phyloP scores from a whole-genome alignment of 805 yeast species.

The Pichia nakasei region DNA sequence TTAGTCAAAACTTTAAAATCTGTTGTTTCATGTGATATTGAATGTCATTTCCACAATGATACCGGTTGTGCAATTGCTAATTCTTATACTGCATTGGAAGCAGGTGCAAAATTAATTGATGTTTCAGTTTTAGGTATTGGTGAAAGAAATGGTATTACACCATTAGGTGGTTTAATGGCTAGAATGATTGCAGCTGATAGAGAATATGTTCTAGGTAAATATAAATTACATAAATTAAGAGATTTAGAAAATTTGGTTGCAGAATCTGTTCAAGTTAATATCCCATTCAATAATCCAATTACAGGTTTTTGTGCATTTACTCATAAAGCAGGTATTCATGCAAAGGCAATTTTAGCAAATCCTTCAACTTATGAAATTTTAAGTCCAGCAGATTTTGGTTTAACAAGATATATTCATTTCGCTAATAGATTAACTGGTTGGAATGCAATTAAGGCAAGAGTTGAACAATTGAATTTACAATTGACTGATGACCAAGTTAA shows the following conservation, averaged over 20 bases:
- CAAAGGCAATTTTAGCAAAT: conserved; percentile 96
- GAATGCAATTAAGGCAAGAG: conserved; percentile 98
- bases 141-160: conserved; percentile 97
- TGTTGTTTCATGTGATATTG: conserved; percentile 94
- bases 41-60: conserved; percentile 97
- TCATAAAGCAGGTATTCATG: conserved; percentile 98
- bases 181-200: conserved; percentile 98
- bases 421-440: conserved; percentile 98
- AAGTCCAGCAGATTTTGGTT: conserved; percentile 91
- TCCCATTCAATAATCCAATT: conserved; percentile 97
- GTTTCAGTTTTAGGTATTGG: conserved; percentile 96
- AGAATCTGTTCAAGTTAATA: conserved; percentile 92
- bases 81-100: conserved; percentile 97
- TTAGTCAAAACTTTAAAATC: conserved; percentile 87
- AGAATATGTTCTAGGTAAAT: conserved; percentile 88
- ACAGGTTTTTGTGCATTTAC: conserved; percentile 99
- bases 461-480: conserved; percentile 87
- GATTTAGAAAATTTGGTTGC: conserved; percentile 95
- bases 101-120: conserved; percentile 91
- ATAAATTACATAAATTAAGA: conserved; percentile 91
- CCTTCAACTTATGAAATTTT: conserved; percentile 98
- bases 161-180: conserved; percentile 97
- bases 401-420: conserved; percentile 92
- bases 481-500: conserved; percentile 89
- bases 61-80: conserved; percentile 99